These are phyloP conservation scores for Eucommia ulmoides DNA, from an alignment of 257 asterid genomes.

Conservation along the genomic window DNA sequence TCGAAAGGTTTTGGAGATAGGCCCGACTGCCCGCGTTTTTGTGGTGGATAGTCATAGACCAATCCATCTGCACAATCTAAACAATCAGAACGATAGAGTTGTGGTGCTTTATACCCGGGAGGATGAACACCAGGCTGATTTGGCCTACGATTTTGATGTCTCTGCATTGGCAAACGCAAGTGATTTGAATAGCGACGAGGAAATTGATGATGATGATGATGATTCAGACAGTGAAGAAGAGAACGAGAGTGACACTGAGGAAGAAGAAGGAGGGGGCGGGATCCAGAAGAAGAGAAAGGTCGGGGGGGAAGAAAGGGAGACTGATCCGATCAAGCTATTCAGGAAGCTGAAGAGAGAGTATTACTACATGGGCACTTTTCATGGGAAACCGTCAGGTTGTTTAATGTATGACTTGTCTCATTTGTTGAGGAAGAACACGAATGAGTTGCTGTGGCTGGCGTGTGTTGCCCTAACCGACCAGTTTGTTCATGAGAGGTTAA, in stretches of 20 bases:
- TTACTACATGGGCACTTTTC: slow-evolving; percentile 80
- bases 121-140: slow-evolving; percentile 74
- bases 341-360: slow-evolving; percentile 64
- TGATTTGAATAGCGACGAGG: slow-evolving; percentile 77
- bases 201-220: slow-evolving; percentile 59
- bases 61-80: slow-evolving; percentile 80
- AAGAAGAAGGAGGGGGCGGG: slow-evolving; percentile 36
- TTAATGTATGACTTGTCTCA: slow-evolving; percentile 89
- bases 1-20: slow-evolving; percentile 41
- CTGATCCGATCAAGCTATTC: slow-evolving; percentile 56
- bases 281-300: slow-evolving; percentile 48
- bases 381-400: slow-evolving; percentile 96
- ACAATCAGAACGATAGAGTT: slow-evolving; percentile 57
- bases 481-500: slow-evolving; percentile 82
- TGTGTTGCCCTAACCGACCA: slow-evolving; percentile 93
- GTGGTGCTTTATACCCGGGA: slow-evolving; percentile 77
- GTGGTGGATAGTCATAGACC: slow-evolving; percentile 98
- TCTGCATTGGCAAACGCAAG: slow-evolving; percentile 78
- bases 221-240: slow-evolving; percentile 59
- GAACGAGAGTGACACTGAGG: slow-evolving; percentile 49
- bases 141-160: slow-evolving; percentile 73
- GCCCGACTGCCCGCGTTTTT: slow-evolving; percentile 56
- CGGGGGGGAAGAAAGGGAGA: slow-evolving; percentile 30
- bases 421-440: slow-evolving; percentile 62
- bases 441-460: slow-evolving; percentile 88